phyloP scores from a whole-genome alignment of 768 basidiomycete species.

The Clavaria fumosa region DNA sequence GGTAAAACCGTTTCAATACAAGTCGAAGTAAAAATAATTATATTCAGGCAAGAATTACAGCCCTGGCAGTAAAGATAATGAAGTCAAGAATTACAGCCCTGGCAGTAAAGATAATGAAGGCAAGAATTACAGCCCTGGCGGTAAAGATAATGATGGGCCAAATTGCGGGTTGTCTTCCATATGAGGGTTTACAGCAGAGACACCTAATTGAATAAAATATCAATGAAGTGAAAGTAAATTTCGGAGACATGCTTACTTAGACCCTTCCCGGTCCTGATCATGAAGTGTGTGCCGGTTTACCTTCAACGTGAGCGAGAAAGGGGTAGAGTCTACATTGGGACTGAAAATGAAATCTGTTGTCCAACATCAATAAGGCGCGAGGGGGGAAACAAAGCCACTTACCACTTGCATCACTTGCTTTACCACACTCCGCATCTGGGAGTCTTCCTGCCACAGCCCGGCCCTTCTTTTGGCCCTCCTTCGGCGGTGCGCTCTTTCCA shows the following conservation, averaged over 20 bases:
- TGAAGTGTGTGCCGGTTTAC: conserved; percentile 1
- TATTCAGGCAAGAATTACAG: conserved; percentile 8
- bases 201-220: conserved; percentile 4
- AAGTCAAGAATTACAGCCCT: conserved; percentile 8
- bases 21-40: too few species aligned
- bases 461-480: conserved; percentile 2
- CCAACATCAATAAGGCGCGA: conserved; percentile 2
- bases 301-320: background rate
- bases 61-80: too few species aligned
- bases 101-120: conserved; percentile 9
- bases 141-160: conserved; percentile 9
- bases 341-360: too few species aligned
- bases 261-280: conserved; percentile 3
- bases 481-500: conserved; percentile 1
- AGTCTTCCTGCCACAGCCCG: conserved; percentile 2
- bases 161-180: conserved; percentile 8
- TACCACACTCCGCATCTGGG: conserved; percentile 3
- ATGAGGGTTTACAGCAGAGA: conserved; percentile 7
- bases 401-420: conserved; percentile 3
- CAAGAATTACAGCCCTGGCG: too few species aligned
- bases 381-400: conserved; percentile 3
- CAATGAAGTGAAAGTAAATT: conserved; percentile 2
- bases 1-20: too few species aligned
- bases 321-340: conserved; percentile 4
- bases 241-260: conserved; percentile 4